Evolutionary conservation across 1,284 basidiomycete genomes (phyloP).

Genomic region (Puccinia triticina): DNA sequence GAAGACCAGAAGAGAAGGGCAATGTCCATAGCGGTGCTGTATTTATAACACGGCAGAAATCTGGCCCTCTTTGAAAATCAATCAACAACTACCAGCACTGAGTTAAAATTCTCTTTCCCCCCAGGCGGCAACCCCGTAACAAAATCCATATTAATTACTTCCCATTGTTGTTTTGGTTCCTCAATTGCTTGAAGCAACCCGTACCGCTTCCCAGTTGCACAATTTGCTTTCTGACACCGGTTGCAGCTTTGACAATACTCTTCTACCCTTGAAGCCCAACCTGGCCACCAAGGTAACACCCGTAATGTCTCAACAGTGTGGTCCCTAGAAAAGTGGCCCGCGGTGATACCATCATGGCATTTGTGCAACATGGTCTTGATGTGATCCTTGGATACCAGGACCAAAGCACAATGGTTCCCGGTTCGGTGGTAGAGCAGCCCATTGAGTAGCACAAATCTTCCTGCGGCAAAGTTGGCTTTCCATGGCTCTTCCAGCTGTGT

Average conservation of each 20-base stretch:
- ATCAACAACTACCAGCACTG: no score
- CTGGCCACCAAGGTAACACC: background rate
- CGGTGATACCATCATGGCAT: background rate
- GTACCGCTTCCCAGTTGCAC: no score
- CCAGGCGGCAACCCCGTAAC: no score
- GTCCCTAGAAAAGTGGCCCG: background rate
- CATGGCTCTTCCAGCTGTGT: no score
- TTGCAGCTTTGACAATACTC: background rate
- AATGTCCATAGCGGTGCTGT: no score
- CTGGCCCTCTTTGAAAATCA: no score
- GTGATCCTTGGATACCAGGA: background rate
- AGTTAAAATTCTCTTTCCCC: no score
- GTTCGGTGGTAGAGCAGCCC: background rate
- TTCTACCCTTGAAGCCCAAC: background rate
- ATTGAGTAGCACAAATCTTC: background rate
- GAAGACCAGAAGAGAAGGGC: no score
- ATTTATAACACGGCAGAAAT: no score
- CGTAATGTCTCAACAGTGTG: background rate
- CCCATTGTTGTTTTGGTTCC: no score
- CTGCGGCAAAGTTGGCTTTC: no score
- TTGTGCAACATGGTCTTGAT: background rate
- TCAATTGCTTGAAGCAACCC: no score
- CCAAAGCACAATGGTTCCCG: background rate
- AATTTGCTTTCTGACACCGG: background rate
- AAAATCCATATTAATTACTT: background rate